A percentile compares a stretch with the other conserved stretches of the same genome.
Evolutionary conservation across 1,284 basidiomycete genomes (phyloP).

Genomic region (Malassezia caprae): DNA sequence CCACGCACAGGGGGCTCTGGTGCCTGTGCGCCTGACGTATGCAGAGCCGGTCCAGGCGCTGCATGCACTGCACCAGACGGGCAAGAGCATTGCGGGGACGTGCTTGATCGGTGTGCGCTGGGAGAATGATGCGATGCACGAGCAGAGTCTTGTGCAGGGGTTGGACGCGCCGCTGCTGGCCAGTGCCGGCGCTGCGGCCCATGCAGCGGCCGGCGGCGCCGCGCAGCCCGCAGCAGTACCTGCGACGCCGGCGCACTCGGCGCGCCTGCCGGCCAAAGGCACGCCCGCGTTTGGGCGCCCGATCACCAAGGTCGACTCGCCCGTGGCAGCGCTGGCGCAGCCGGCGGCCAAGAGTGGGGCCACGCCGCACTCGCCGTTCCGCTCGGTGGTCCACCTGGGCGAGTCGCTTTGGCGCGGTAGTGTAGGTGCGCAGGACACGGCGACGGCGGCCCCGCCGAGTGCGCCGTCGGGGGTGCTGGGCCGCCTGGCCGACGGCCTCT

Average conservation of each 20-base stretch:
- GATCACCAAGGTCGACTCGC: constrained; percentile 11
- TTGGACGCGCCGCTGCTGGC: constrained; percentile 28
- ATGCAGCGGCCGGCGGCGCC: background rate
- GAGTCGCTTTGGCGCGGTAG: constrained; percentile 21
- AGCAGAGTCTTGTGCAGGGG: constrained; percentile 25
- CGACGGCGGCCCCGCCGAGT: background rate
- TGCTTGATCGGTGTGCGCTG: constrained; percentile 35
- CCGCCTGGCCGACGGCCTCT: constrained; percentile 34
- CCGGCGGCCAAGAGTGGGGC: background rate
- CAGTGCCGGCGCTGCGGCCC: background rate
- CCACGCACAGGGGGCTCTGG: background rate
- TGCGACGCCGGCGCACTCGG: constrained; percentile 1
- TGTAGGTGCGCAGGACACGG: background rate
- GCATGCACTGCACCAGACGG: constrained; percentile 29
- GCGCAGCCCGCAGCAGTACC: background rate
- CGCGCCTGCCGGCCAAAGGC: background rate
- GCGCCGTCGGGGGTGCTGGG: constrained; percentile 16
- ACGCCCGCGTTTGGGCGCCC: constrained; percentile 17
- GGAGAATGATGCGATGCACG: constrained; percentile 35
- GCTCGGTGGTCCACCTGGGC: background rate
- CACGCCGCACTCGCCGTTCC: constrained; percentile 6
- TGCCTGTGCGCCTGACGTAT: constrained; percentile 22
- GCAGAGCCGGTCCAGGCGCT: constrained; percentile 28
- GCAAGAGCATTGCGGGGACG: constrained; percentile 26
- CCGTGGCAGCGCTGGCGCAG: constrained; percentile 5